These are phyloP conservation scores for Begonia fuchsioides DNA, from an alignment of 306 rosid species.

Conservation along the genomic window DNA sequence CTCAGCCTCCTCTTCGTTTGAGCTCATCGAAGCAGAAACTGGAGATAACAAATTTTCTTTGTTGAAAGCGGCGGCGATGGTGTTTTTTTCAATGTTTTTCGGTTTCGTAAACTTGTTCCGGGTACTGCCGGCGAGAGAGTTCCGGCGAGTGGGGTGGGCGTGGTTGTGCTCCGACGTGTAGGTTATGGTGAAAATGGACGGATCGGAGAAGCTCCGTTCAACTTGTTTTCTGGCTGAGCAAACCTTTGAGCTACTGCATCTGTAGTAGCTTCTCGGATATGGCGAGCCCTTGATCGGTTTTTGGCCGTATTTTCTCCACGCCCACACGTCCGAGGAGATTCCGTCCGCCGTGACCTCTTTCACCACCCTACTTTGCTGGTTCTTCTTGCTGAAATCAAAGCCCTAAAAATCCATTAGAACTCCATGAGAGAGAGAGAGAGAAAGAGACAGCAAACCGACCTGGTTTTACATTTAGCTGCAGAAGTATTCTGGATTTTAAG, in stretches of 20 bases:
- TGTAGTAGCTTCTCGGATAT: conserved; percentile 80
- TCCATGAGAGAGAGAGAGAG: too few species aligned
- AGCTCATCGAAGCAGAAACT: background rate
- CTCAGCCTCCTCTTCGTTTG: background rate
- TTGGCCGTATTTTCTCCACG: conserved; percentile 96
- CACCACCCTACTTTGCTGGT: conserved; percentile 38
- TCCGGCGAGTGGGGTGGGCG: conserved; percentile 46
- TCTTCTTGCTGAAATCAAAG: conserved; percentile 34
- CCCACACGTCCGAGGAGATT: conserved; percentile 53
- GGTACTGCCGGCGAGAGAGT: conserved; percentile 33
- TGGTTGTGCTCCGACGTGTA: conserved; percentile 76
- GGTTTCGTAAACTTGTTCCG: conserved; percentile 21
- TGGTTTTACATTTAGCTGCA: conserved; percentile 22
- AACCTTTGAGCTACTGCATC: conserved; percentile 78
- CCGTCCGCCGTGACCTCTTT: conserved; percentile 45
- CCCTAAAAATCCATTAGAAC: background rate
- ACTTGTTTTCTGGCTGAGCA: conserved; percentile 83
- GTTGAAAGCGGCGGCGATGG: conserved; percentile 1
- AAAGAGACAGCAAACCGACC: conserved; percentile 13
- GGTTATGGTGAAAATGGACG: conserved; percentile 41
- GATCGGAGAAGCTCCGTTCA: conserved; percentile 54
- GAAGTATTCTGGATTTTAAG: conserved; percentile 6
- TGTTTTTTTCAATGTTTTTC: background rate
- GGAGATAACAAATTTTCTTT: background rate
- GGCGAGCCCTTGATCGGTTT: conserved; percentile 96